Percentiles rank a stretch among this genome's conserved stretches.
phyloP scores from a whole-genome alignment of 2,329 filamentous ascomycete genomes.

The Alternaria incomplexa region DNA sequence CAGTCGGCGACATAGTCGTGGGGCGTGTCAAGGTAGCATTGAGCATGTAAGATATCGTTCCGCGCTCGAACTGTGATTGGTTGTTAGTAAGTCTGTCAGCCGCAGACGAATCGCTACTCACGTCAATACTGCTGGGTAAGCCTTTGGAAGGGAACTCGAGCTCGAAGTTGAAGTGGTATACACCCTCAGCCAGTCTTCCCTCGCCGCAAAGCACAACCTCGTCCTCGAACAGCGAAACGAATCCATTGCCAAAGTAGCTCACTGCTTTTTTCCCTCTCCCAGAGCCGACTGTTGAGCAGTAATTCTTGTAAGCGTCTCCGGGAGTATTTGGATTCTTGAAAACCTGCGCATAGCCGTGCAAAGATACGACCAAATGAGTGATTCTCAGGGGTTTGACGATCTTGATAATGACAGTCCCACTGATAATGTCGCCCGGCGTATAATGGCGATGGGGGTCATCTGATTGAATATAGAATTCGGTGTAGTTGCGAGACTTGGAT shows the following conservation, averaged over 20 bases:
- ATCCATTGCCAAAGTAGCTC: slow-evolving; percentile 74
- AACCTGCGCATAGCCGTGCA: slow-evolving; percentile 81
- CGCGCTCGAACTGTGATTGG: slow-evolving; percentile 82
- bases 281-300: slow-evolving; percentile 58
- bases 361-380: slow-evolving; percentile 78
- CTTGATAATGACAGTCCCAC: slow-evolving; percentile 73
- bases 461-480: slow-evolving; percentile 79
- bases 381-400: slow-evolving; percentile 76
- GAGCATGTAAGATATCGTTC: slow-evolving; percentile 89
- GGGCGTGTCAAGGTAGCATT: slow-evolving; percentile 89
- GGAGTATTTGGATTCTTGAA: slow-evolving; percentile 72
- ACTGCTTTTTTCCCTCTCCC: slow-evolving; percentile 60
- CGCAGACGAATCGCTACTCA: slow-evolving; percentile 55
- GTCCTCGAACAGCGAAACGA: slow-evolving; percentile 82
- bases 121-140: slow-evolving; percentile 92
- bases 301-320: slow-evolving; percentile 59
- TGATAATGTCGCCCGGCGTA: slow-evolving; percentile 74
- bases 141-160: slow-evolving; percentile 71
- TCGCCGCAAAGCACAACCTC: slow-evolving; percentile 81
- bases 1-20: slow-evolving; percentile 80
- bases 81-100: slow-evolving; percentile 24
- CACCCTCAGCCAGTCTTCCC: slow-evolving; percentile 73
- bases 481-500: slow-evolving; percentile 66
- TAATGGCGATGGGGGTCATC: slow-evolving; percentile 81
- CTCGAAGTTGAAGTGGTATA: slow-evolving; percentile 81